These are phyloP conservation scores for Drechslerella dactyloides DNA, from an alignment of 2,329 filamentous ascomycete genomes.

Conservation along the genomic window DNA sequence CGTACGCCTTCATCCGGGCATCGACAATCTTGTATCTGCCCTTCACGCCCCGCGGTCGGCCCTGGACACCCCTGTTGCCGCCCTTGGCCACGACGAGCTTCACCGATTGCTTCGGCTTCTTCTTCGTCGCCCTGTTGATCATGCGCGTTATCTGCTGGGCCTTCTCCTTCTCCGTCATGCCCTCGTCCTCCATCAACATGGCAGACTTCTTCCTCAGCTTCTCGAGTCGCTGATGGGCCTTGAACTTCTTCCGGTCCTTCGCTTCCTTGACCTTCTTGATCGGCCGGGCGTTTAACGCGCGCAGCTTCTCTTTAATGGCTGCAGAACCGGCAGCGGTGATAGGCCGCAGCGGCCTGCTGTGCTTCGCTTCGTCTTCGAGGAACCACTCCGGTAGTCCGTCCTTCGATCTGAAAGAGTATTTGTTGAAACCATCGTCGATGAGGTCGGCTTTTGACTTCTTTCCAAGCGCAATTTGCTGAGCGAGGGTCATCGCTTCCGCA, in stretches of 20 bases:
- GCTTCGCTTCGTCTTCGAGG: slow-evolving; percentile 83
- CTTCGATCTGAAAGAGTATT: slow-evolving; percentile 83
- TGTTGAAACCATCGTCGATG: slow-evolving; percentile 91
- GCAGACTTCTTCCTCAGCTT: slow-evolving; percentile 98
- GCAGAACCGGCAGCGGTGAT: slow-evolving; percentile 86
- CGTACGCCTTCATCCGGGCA: slow-evolving; percentile 93
- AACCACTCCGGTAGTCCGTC: slow-evolving; percentile 98
- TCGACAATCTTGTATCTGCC: slow-evolving; percentile 98
- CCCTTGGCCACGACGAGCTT: slow-evolving; percentile 89
- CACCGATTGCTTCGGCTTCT: slow-evolving; percentile 81
- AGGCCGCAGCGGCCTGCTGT: slow-evolving; percentile 85
- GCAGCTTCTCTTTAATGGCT: slow-evolving; percentile 92
- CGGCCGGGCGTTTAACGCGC: slow-evolving; percentile 89
- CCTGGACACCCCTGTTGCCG: slow-evolving; percentile 81
- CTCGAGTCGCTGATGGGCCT: slow-evolving; percentile 86
- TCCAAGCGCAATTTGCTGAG: slow-evolving; percentile 86
- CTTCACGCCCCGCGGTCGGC: slow-evolving; percentile 88
- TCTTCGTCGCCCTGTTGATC: slow-evolving; percentile 80
- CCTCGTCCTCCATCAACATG: slow-evolving; percentile 83
- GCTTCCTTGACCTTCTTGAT: slow-evolving; percentile 99
- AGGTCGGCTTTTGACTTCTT: slow-evolving; percentile 79
- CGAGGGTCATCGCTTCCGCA: slow-evolving; percentile 98
- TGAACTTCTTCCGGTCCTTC: slow-evolving; percentile 95
- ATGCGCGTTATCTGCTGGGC: slow-evolving; percentile 80
- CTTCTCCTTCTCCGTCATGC: slow-evolving; percentile 95